Evolutionary conservation across 768 basidiomycete species (phyloP), one percentile per base, ranked within the genome.

Genomic region (Leccinum variicolor): DNA sequence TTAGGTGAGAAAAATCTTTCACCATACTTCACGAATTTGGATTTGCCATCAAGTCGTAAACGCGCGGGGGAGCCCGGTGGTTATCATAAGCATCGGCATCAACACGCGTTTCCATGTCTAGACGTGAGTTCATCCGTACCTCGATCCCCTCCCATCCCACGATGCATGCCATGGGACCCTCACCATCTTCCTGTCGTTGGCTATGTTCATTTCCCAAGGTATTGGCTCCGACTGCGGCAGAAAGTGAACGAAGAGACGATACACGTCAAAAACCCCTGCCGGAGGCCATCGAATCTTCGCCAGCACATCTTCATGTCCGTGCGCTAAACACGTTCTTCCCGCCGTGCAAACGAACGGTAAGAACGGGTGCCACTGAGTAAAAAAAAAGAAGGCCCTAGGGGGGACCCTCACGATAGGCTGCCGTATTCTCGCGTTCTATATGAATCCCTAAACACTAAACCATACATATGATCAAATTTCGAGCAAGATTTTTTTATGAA

Each of bases 401-500:
- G 25, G 23, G 50, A 31, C 46, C 17, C 6, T 57, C 11, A 43
- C 52, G 56, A 54, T 50, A 54, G 48, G 61, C 48, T 61, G 62
- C 50, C 62, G 57, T 58, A 45, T 60, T 25, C 25, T 15, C 29
- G 45, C 45, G 19, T 47, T 56, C 50, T 31, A 50, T 34, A 54
- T 63, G 61, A 56, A 58, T 25, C n/a, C 52, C 25, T 47, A 45
- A 39, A 14, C 26, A 51, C 26, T 39, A 62, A 53, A 57, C 54
- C 49, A 36, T 13, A 19, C 10, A 61, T 33, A 43, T 1, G 52
- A 57, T 60, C 55, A 34, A 51, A 63, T 68, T 59, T 63, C 45
- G 52, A 51, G 54, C 50, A 47, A 43, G 25, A 47, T 47, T 21
- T 25, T 25, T 17, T 43, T n/a, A n/a, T n/a, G 11, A 19, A 28